Evolutionary conservation across 306 rosid genomes (phyloP).

Genomic region (Dryas octopetala): DNA sequence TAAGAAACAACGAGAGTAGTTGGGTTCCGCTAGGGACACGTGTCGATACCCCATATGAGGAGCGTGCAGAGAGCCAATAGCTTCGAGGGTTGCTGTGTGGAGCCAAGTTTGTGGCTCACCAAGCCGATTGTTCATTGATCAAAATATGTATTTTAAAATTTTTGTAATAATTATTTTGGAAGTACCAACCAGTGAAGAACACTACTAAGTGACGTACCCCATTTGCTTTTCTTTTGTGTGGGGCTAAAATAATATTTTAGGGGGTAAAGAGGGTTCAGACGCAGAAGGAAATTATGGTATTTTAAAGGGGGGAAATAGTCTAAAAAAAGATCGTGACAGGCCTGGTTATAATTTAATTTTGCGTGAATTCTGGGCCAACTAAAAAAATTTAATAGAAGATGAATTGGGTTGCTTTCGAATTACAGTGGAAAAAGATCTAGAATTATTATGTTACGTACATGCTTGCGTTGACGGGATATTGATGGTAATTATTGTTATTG

Average conservation of each 20-base stretch:
- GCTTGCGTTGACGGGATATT: not conserved
- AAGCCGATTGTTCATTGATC: constrained; percentile 28
- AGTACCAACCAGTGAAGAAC: constrained; percentile 29
- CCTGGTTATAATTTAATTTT: not conserved
- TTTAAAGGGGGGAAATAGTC: not conserved
- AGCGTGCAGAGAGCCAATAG: constrained; percentile 33
- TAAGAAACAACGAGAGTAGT: constrained; percentile 43
- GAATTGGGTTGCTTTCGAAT: not conserved
- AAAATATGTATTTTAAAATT: not conserved
- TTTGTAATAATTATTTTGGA: not conserved
- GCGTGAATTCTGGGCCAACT: not conserved
- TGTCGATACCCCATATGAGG: not conserved
- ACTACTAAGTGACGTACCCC: constrained; percentile 23
- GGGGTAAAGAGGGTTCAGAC: not conserved
- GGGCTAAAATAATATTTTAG: constrained; percentile 3
- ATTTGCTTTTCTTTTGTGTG: not conserved
- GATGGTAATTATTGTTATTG: not conserved
- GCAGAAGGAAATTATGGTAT: not conserved
- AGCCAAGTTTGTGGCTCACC: constrained; percentile 4
- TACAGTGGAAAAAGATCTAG: not conserved
- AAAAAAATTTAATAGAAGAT: not conserved
- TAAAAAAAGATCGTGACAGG: not conserved
- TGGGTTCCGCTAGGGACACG: constrained; percentile 34
- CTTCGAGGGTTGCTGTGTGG: constrained; percentile 21
- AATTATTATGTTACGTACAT: not conserved